A percentile compares a stretch with the other conserved stretches of the same genome.
phyloP scores from a whole-genome alignment of 257 asterid species.

The Paulownia fortunei region DNA sequence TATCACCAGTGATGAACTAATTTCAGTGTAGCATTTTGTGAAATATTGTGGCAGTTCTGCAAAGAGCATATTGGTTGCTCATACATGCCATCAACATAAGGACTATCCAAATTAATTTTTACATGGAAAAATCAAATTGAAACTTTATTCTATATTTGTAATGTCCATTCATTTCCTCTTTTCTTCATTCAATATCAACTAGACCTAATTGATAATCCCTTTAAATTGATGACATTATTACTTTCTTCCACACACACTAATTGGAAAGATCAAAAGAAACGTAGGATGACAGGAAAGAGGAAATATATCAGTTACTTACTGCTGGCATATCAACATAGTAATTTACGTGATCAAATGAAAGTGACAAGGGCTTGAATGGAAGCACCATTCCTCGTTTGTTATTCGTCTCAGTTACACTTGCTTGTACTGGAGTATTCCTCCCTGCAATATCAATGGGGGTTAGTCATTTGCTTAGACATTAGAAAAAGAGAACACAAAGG shows the following conservation, averaged over 20 bases:
- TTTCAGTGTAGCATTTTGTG: too few species aligned
- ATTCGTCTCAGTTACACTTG: conserved; percentile 16
- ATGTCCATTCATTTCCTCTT: neutral
- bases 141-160: too few species aligned
- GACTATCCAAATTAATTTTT: too few species aligned
- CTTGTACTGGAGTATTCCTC: conserved; percentile 34
- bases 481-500: neutral
- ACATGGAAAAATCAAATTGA: too few species aligned
- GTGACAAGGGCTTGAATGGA: conserved; percentile 67
- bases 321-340: conserved; percentile 78
- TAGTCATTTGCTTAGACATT: conserved; percentile 4
- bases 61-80: too few species aligned
- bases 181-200: neutral
- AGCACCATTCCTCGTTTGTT: conserved; percentile 68
- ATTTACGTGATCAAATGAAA: conserved; percentile 61
- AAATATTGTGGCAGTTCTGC: too few species aligned
- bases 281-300: neutral
- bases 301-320: conserved; percentile 43
- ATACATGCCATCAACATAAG: too few species aligned
- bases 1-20: neutral
- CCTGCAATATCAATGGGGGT: conserved; percentile 16
- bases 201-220: too few species aligned
- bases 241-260: too few species aligned
- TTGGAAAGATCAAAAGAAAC: too few species aligned
- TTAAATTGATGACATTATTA: too few species aligned